Evolutionary conservation across 331 rosid genomes (phyloP).

Genomic region (Phaseolus coccineus): DNA sequence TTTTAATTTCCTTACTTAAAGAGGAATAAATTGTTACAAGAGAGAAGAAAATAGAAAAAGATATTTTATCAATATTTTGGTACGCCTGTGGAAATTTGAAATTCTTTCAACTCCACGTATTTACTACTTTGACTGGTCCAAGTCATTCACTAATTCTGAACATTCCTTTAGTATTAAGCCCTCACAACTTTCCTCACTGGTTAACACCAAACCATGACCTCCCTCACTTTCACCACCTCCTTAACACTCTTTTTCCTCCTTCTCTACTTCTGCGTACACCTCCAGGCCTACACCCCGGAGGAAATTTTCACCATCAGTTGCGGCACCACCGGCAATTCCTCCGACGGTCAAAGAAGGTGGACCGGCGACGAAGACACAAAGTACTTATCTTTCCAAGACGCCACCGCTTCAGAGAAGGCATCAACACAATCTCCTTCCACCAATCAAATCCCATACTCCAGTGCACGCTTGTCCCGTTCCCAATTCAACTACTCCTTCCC

Average conservation of each 20-base stretch:
- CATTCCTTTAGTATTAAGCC: no score
- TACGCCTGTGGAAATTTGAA: no score
- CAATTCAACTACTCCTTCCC: conserved; percentile 48
- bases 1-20: no score
- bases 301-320: conserved; percentile 46
- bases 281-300: conserved; percentile 35
- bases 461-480: conserved; percentile 43
- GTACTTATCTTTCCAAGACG: not conserved
- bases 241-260: not conserved
- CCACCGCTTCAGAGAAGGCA: not conserved
- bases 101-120: no score
- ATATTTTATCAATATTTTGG: no score
- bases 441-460: conserved; percentile 18
- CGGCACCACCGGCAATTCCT: conserved; percentile 25
- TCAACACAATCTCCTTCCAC: conserved; percentile 31
- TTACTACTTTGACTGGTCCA: no score
- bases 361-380: conserved; percentile 41
- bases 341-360: conserved; percentile 42
- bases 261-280: not conserved
- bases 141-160: no score
- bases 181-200: not conserved
- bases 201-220: not conserved
- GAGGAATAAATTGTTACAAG: no score
- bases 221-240: not conserved
- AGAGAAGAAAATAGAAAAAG: no score